A percentile compares a stretch with the other conserved stretches of the same genome.
Conservation (phyloP, 2,329 filamentous ascomycete species). For the Microsporum ferrugineum region DNA sequence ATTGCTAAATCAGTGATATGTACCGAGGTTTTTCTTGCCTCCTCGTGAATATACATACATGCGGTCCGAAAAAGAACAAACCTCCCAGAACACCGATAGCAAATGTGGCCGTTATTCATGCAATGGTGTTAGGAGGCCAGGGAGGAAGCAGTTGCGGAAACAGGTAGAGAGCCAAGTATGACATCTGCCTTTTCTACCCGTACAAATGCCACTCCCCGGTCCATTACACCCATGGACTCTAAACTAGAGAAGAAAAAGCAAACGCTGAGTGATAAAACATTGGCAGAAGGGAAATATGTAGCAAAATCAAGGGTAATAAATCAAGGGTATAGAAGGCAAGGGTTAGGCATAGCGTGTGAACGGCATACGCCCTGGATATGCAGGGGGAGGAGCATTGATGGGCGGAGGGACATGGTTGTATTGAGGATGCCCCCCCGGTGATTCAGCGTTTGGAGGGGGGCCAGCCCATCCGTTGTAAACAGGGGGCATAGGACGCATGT, state of each 20-base stretch:
- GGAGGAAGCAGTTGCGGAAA: neutral
- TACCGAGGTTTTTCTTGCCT: neutral
- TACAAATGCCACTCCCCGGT: neutral
- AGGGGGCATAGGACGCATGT: conserved; percentile 4
- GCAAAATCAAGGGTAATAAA: neutral
- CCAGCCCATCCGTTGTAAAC: conserved; percentile 5
- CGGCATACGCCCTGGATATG: conserved; percentile 10
- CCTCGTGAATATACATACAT: neutral
- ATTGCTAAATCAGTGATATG: neutral
- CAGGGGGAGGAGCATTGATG: conserved; percentile 6
- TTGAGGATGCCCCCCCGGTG: neutral
- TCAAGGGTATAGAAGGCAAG: neutral
- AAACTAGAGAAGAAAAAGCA: neutral
- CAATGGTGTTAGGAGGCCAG: neutral
- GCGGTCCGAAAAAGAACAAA: neutral
- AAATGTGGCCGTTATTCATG: neutral
- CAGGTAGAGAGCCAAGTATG: neutral
- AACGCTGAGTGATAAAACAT: neutral
- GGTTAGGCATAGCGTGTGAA: conserved; percentile 10
- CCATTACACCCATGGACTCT: neutral
- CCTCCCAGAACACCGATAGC: neutral
- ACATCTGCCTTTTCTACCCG: neutral
- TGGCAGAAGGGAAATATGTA: neutral
- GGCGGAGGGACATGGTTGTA: conserved; percentile 3
- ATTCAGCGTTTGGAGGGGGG: neutral